These are phyloP conservation scores for Chytriomyces sp. DNA, from an alignment of 192 early-diverging fungal genomes.

Conservation along the genomic window DNA sequence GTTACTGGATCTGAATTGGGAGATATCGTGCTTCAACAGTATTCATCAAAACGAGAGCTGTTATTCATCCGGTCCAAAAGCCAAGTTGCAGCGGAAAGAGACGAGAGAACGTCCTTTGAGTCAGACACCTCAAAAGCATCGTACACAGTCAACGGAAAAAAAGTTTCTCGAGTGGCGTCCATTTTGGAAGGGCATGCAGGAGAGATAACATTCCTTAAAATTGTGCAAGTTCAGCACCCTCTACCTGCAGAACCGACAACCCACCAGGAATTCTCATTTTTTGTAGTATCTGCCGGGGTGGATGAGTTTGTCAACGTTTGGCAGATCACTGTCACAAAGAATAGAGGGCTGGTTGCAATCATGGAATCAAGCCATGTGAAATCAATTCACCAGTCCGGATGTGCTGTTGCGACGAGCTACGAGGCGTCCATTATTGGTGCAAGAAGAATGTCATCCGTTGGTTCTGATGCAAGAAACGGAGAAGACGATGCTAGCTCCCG, in stretches of 20 bases:
- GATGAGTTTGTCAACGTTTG: slow-evolving; percentile 19
- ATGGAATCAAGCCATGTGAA: not conserved
- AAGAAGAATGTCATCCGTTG: not conserved
- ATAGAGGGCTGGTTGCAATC: not conserved
- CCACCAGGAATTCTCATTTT: not conserved
- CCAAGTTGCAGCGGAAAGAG: not conserved
- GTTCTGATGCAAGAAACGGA: not conserved
- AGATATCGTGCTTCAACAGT: slow-evolving; percentile 10
- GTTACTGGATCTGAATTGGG: slow-evolving; percentile 8
- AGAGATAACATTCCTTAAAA: slow-evolving; percentile 29
- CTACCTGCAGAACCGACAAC: not conserved
- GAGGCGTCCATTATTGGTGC: slow-evolving; percentile 11
- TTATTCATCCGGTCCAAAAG: slow-evolving; percentile 18
- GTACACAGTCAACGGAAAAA: not conserved
- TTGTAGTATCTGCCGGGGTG: slow-evolving; percentile 16
- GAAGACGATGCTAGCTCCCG: not conserved
- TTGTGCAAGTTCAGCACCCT: not conserved
- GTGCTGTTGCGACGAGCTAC: slow-evolving; percentile 13
- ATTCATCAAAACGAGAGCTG: slow-evolving; percentile 14
- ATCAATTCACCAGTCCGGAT: slow-evolving; percentile 19
- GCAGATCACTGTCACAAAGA: slow-evolving; percentile 7
- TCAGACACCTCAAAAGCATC: not conserved
- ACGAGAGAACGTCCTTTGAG: not conserved
- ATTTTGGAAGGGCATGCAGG: slow-evolving; percentile 15
- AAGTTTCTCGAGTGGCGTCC: not conserved